These are phyloP conservation scores for Colletotrichum liriopes DNA, from an alignment of 2,329 filamentous ascomycete species.

Conservation along the genomic window DNA sequence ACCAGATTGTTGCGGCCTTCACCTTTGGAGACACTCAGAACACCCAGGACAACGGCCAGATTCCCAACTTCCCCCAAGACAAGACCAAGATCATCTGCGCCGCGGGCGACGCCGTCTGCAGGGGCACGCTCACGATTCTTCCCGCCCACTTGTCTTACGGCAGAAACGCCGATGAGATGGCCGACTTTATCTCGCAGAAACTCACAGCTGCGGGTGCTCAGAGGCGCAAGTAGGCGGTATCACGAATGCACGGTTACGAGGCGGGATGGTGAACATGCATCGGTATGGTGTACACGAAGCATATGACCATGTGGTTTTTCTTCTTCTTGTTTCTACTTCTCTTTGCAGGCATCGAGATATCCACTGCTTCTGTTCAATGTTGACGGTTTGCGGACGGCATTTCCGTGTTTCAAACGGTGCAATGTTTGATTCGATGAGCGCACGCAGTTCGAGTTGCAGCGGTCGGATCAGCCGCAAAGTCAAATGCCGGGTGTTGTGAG, in stretches of 20 bases:
- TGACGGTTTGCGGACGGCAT: neutral
- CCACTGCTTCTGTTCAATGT: slow-evolving; percentile 6
- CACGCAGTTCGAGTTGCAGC: too few species aligned
- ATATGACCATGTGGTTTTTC: neutral
- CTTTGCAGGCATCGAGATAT: slow-evolving; percentile 21
- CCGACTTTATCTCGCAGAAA: slow-evolving; percentile 48
- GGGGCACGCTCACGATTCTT: slow-evolving; percentile 53
- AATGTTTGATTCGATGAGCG: neutral
- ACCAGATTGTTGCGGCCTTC: slow-evolving; percentile 47
- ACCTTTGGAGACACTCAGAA: slow-evolving; percentile 50
- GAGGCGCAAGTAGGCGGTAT: slow-evolving; percentile 37
- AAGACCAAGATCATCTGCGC: slow-evolving; percentile 60
- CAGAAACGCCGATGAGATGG: slow-evolving; percentile 50
- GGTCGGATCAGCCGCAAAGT: neutral
- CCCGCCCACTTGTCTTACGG: slow-evolving; percentile 56
- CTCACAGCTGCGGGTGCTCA: slow-evolving; percentile 38
- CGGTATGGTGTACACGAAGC: neutral
- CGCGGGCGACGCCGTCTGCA: slow-evolving; percentile 56
- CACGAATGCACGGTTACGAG: neutral
- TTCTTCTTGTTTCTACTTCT: slow-evolving; percentile 9
- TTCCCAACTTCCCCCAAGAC: slow-evolving; percentile 53
- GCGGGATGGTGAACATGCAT: neutral
- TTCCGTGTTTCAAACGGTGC: slow-evolving; percentile 6
- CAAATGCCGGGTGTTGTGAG: neutral
- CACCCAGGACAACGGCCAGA: slow-evolving; percentile 53